Conservation (phyloP, 2,329 filamentous ascomycete species). For the Penicillium aurantiogriseum region DNA sequence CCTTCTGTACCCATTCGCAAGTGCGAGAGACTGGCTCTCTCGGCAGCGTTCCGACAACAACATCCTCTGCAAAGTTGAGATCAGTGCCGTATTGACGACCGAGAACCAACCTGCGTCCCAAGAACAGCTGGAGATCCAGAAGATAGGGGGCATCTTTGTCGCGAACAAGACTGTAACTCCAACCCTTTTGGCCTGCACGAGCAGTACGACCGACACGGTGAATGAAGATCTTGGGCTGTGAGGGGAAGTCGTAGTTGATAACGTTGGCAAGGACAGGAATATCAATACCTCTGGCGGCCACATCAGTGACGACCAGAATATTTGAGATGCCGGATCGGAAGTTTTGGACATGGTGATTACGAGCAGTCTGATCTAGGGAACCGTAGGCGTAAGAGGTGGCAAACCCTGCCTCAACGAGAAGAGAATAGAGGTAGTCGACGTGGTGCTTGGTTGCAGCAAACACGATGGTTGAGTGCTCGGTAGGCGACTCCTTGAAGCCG, state of each 20-base stretch:
- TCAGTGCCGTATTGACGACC: slow-evolving; percentile 62
- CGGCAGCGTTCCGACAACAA: slow-evolving; percentile 75
- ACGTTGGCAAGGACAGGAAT: slow-evolving; percentile 95
- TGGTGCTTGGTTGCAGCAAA: slow-evolving; percentile 96
- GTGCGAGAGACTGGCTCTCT: slow-evolving; percentile 71
- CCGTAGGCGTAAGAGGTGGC: slow-evolving; percentile 93
- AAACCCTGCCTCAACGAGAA: slow-evolving; percentile 81
- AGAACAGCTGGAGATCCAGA: slow-evolving; percentile 88
- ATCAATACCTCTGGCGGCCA: slow-evolving; percentile 95
- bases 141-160: slow-evolving; percentile 89
- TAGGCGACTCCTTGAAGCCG: slow-evolving; percentile 67
- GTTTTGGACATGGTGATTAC: slow-evolving; percentile 86
- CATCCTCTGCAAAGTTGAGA: slow-evolving; percentile 74
- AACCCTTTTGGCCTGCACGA: slow-evolving; percentile 85
- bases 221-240: slow-evolving; percentile 94
- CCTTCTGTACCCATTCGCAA: slow-evolving; percentile 79
- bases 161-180: slow-evolving; percentile 90
- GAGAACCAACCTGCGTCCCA: slow-evolving; percentile 77
- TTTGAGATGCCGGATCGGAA: slow-evolving; percentile 83
- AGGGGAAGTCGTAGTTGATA: slow-evolving; percentile 97
- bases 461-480: slow-evolving; percentile 87
- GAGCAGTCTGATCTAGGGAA: slow-evolving; percentile 87
- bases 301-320: slow-evolving; percentile 92
- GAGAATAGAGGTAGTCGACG: slow-evolving; percentile 82
- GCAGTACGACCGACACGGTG: slow-evolving; percentile 95